These are phyloP conservation scores for Drosera capensis DNA, from an alignment of 148 eudicot genomes.

Conservation along the genomic window DNA sequence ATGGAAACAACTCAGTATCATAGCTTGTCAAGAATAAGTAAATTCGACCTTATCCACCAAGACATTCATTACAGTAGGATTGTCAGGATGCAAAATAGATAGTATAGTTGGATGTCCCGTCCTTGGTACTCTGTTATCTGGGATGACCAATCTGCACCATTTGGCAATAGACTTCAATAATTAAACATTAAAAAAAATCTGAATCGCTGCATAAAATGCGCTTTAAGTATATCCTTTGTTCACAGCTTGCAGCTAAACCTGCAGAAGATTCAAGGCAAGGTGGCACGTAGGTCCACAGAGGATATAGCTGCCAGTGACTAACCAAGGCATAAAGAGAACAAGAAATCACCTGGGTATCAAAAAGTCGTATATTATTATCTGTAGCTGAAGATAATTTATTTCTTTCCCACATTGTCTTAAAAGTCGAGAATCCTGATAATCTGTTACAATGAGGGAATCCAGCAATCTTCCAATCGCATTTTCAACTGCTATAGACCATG, in stretches of 20 bases:
- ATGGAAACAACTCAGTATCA: no score
- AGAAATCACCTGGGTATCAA: constrained; percentile 49
- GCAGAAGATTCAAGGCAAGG: no score
- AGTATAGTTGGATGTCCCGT: constrained; percentile 64
- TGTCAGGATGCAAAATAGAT: constrained; percentile 58
- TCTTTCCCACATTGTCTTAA: constrained; percentile 67
- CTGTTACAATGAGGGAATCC: constrained; percentile 83
- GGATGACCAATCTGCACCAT: constrained; percentile 56
- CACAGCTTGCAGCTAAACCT: no score
- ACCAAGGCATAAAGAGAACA: neutral
- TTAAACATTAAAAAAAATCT: no score
- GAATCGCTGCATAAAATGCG: no score
- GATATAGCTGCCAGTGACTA: no score
- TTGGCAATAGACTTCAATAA: constrained; percentile 2
- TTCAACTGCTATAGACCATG: constrained; percentile 81
- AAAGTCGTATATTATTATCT: constrained; percentile 69
- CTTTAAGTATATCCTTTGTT: no score
- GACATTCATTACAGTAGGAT: constrained; percentile 63
- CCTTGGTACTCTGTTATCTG: constrained; percentile 59
- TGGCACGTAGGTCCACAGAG: no score
- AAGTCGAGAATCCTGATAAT: constrained; percentile 55
- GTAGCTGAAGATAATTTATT: constrained; percentile 47
- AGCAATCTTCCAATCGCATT: constrained; percentile 65
- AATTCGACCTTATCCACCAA: constrained; percentile 67
- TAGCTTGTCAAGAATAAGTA: no score